phyloP scores from a whole-genome alignment of 306 rosid species.

The Sicyos edulis region DNA sequence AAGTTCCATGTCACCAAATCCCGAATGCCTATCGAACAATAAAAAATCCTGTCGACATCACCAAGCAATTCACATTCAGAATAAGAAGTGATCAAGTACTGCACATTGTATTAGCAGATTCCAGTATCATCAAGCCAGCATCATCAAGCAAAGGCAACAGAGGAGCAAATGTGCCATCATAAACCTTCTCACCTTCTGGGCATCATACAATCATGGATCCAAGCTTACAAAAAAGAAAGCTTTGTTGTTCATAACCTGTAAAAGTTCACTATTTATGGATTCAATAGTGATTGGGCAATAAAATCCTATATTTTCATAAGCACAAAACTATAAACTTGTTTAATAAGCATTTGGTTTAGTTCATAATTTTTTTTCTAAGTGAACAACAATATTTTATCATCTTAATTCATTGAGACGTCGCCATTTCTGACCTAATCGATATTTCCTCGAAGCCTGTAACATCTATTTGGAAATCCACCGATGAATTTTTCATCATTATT shows the following conservation, averaged over 20 bases:
- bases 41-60: slow-evolving; percentile 30
- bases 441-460: not conserved
- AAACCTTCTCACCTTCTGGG: slow-evolving; percentile 47
- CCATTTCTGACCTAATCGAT: no score
- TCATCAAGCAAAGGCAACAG: slow-evolving; percentile 65
- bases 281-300: no score
- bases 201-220: slow-evolving; percentile 47
- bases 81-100: slow-evolving; percentile 65
- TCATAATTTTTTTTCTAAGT: no score
- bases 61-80: slow-evolving; percentile 55
- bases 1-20: slow-evolving; percentile 75
- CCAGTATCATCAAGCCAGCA: slow-evolving; percentile 40
- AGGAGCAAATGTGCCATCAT: slow-evolving; percentile 71
- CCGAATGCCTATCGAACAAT: slow-evolving; percentile 24
- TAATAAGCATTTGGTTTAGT: no score
- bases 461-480: not conserved
- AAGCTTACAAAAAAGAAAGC: no score
- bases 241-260: no score
- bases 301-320: no score
- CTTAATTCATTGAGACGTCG: no score
- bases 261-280: no score
- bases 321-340: no score
- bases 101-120: slow-evolving; percentile 37
- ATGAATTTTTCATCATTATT: not conserved
- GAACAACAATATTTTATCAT: no score